A percentile compares a stretch with the other conserved stretches of the same genome.
Evolutionary conservation across 768 basidiomycete species (phyloP).

Genomic region (Albatrellus ellisii): DNA sequence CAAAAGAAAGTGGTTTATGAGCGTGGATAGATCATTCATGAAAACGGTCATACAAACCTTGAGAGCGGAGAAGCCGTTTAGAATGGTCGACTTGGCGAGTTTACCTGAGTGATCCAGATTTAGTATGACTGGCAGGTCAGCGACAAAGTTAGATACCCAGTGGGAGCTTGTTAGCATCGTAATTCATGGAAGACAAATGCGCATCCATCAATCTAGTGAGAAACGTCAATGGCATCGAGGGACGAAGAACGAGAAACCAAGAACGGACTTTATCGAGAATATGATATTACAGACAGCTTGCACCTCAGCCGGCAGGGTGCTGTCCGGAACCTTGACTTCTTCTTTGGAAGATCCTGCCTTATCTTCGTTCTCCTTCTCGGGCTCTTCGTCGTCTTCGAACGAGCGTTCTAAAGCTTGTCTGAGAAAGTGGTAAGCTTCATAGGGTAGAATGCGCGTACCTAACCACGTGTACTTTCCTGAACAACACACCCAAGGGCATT

Average conservation of each 20-base stretch:
- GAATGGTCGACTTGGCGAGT: slow-evolving; percentile 45
- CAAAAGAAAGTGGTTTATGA: background rate
- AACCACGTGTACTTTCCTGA: slow-evolving; percentile 51
- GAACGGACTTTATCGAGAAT: slow-evolving; percentile 32
- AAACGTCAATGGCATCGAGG: background rate
- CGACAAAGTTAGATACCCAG: slow-evolving; percentile 25
- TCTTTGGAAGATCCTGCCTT: slow-evolving; percentile 17
- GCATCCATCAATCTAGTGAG: slow-evolving; percentile 36
- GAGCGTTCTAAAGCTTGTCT: slow-evolving; percentile 28
- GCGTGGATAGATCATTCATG: too few species aligned
- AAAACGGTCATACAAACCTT: slow-evolving; percentile 34
- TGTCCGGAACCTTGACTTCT: slow-evolving; percentile 30
- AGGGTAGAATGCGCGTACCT: slow-evolving; percentile 22
- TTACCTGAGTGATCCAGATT: slow-evolving; percentile 26
- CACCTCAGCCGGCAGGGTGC: slow-evolving; percentile 28
- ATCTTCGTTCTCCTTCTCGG: slow-evolving; percentile 15
- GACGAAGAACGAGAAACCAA: background rate
- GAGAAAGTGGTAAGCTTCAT: background rate
- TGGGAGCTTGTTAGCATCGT: slow-evolving; percentile 51
- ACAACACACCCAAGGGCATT: background rate
- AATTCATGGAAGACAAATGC: slow-evolving; percentile 47
- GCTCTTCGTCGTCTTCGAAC: slow-evolving; percentile 36
- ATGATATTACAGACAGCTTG: slow-evolving; percentile 39
- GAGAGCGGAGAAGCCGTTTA: slow-evolving; percentile 43
- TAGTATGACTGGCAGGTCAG: background rate